These are phyloP conservation scores for Daldinia grandis DNA, from an alignment of 495 filamentous ascomycete genomes.

Conservation along the genomic window DNA sequence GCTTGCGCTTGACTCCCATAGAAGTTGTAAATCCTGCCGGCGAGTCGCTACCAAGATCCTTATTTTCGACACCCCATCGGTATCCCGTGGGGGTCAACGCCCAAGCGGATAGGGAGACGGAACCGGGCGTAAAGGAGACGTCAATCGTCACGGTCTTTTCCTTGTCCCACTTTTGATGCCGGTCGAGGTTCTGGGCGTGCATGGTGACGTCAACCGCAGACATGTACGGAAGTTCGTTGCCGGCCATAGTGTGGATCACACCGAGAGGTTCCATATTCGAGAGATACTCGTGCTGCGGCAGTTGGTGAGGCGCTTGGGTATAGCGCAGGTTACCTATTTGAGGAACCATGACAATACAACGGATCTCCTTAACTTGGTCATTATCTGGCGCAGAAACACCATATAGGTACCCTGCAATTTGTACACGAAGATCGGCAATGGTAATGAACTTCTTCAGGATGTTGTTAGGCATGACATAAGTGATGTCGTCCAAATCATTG, in stretches of 20 bases:
- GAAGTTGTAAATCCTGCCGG: conserved; percentile 90
- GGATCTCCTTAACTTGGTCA: conserved; percentile 95
- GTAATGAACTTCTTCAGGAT: conserved; percentile 98
- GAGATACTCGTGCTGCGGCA: conserved; percentile 93
- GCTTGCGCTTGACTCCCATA: conserved; percentile 95
- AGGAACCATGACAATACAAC: conserved; percentile 95
- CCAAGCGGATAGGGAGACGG: conserved; percentile 93
- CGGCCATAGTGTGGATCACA: conserved; percentile 93
- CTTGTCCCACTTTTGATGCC: conserved; percentile 88
- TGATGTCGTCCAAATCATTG: conserved; percentile 80
- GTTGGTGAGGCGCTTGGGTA: conserved; percentile 87
- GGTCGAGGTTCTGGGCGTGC: conserved; percentile 86
- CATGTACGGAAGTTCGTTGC: conserved; percentile 96
- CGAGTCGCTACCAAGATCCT: conserved; percentile 87
- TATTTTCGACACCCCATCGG: conserved; percentile 98
- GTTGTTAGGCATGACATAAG: conserved; percentile 99
- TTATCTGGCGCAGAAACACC: conserved; percentile 93
- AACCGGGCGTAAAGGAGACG: conserved; percentile 98
- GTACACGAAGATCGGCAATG: conserved; percentile 94
- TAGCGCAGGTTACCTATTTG: conserved; percentile 95
- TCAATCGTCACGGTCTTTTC: conserved; percentile 92
- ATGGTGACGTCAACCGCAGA: conserved; percentile 92
- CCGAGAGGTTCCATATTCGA: conserved; percentile 89
- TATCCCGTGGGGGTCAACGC: conserved; percentile 89
- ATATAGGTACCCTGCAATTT: conserved; percentile 96